Evolutionary conservation across 2,329 filamentous ascomycete species (phyloP).

Genomic region (Penicillium sp.): DNA sequence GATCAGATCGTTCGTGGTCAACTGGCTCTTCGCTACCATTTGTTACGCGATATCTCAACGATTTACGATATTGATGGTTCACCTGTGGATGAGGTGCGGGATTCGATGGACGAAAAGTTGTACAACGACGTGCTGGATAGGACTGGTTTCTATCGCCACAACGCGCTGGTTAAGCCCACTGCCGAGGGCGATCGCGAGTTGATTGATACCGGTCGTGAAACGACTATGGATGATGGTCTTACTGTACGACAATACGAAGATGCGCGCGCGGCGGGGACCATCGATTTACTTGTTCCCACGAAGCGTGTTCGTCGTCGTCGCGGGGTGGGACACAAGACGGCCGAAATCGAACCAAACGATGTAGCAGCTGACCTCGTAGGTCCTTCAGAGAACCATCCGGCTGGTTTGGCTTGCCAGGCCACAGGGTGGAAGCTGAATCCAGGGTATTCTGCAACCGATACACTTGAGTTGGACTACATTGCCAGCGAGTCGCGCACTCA

Average conservation of each 20-base stretch:
- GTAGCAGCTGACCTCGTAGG: slow-evolving; percentile 58
- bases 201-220: slow-evolving; percentile 80
- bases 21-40: slow-evolving; percentile 80
- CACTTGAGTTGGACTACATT: slow-evolving; percentile 68
- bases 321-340: slow-evolving; percentile 47
- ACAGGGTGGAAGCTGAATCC: slow-evolving; percentile 80
- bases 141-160: slow-evolving; percentile 85
- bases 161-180: slow-evolving; percentile 65
- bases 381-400: slow-evolving; percentile 66
- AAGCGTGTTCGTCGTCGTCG: slow-evolving; percentile 46
- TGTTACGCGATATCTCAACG: slow-evolving; percentile 74
- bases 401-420: slow-evolving; percentile 70
- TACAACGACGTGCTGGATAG: slow-evolving; percentile 95
- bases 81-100: slow-evolving; percentile 72
- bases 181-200: slow-evolving; percentile 80
- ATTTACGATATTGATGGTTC: slow-evolving; percentile 70
- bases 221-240: slow-evolving; percentile 64
- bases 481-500: slow-evolving; percentile 62
- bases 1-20: slow-evolving; percentile 90
- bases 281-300: slow-evolving; percentile 42
- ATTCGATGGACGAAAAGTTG: slow-evolving; percentile 81
- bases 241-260: slow-evolving; percentile 74
- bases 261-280: slow-evolving; percentile 59
- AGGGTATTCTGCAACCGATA: slow-evolving; percentile 61
- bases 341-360: slow-evolving; percentile 50